A percentile compares a stretch with the other conserved stretches of the same genome.
Evolutionary conservation across 441 rosid species (phyloP).

Genomic region (Pelargonium citronellum): DNA sequence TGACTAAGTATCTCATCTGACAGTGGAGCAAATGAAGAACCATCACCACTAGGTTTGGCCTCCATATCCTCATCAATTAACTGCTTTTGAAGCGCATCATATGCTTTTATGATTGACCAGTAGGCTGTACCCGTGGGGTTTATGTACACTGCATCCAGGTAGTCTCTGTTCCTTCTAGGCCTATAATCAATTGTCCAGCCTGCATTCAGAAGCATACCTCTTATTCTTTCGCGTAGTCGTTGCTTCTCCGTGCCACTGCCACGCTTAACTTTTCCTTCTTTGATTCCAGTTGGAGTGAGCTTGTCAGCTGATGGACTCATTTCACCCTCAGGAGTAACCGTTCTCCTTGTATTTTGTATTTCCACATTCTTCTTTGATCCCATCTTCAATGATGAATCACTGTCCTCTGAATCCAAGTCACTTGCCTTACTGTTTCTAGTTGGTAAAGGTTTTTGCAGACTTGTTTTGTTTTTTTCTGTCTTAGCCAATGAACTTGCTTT

Average conservation of each 20-base stretch:
- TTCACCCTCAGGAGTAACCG: constrained; percentile 36
- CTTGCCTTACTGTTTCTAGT: constrained; percentile 33
- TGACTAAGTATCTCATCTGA: constrained; percentile 75
- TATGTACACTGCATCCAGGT: constrained; percentile 89
- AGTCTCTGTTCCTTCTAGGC: constrained; percentile 92
- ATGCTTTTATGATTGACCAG: constrained; percentile 97
- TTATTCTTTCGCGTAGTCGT: constrained; percentile 80
- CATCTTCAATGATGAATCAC: constrained; percentile 44
- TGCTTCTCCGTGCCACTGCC: constrained; percentile 97
- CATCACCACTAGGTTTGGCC: constrained; percentile 39
- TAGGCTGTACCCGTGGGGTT: constrained; percentile 86
- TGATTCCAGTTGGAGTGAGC: constrained; percentile 27
- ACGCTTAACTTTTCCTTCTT: constrained; percentile 64
- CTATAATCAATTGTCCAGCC: constrained; percentile 96
- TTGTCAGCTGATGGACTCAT: constrained; percentile 34
- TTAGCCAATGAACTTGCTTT: constrained; percentile 33
- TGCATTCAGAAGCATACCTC: constrained; percentile 79
- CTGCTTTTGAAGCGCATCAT: constrained; percentile 90
- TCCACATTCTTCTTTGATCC: constrained; percentile 30
- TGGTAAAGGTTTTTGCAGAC: constrained; percentile 27
- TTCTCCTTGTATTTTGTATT: constrained; percentile 30
- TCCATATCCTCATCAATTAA: constrained; percentile 53
- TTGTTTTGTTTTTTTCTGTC: constrained; percentile 35
- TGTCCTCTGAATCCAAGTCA: constrained; percentile 50
- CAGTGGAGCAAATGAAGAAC: constrained; percentile 50